Base-by-base conservation (phyloP, 306 rosid genomes). In the Prunus campanulata region DNA sequence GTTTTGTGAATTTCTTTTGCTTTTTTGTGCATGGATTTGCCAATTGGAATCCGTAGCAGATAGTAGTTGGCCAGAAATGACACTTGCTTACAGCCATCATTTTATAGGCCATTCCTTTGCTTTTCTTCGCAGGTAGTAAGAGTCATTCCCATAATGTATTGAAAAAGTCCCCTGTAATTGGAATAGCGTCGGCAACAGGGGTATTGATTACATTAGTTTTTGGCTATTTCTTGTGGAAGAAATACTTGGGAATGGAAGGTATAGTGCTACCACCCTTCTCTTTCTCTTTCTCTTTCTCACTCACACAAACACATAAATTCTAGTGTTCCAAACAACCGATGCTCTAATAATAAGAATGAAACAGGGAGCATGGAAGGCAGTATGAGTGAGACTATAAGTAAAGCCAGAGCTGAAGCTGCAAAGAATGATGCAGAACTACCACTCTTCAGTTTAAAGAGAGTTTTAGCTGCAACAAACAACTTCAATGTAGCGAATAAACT, bases 401-500 rank as follows among this genome's bases (percentile, higher is more conserved):
- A 39, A 39, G 44, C 44, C 44, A 39, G 44, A 39, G 78, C 80
- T 55, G 85, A 77, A 77, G 74, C 70, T 27, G 44, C 44, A 2
- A 79, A 61, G 14, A 78, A 76, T 65, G 82, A 74, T 20, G 25
- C 86, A 8, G 88, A 74, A 9, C 83, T 86, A 5, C 83, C 94
- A 2, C 57, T 35, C 75, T 90, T 75, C 10, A 8, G 66, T 76
- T 77, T 86, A 27, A 74, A 72, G 13, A 62, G 80, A 44, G 49
- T 90, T 20, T 12, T 76, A 9, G 76, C 14, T 0, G 92, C 90
- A 4, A 88, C 91, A 25, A 74, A 88, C 62, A 68, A 80, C 42
- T 88, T 90, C 52, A 82, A 88, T 16, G 78, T 84, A 47, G 65
- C 73, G 44, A 82, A 86, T 52, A 85, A 80, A 71, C 87, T 85